Evolutionary conservation across 805 yeast species (phyloP).

Genomic region (Cyberlindnera euphorbiae): DNA sequence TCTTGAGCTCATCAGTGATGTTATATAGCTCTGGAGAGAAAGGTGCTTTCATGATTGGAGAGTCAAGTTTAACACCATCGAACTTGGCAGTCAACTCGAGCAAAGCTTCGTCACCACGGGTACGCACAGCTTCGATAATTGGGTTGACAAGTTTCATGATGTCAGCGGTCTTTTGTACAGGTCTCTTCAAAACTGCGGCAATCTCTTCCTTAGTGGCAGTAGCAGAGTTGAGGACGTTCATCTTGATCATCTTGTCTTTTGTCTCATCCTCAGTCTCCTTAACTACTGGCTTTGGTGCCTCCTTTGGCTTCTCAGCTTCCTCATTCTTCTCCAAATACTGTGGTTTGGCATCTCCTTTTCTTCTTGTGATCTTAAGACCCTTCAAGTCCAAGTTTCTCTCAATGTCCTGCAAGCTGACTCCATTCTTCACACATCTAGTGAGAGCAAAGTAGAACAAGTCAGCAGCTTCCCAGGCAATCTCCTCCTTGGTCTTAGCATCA

Average conservation of each 20-base stretch:
- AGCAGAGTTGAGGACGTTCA: constrained; percentile 44
- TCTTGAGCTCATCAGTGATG: constrained; percentile 66
- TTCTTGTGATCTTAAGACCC: constrained; percentile 80
- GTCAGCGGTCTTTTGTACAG: constrained; percentile 90
- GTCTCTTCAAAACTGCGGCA: constrained; percentile 70
- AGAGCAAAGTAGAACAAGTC: constrained; percentile 78
- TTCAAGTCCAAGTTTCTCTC: constrained; percentile 82
- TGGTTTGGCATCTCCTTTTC: constrained; percentile 94
- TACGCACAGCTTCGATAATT: constrained; percentile 72
- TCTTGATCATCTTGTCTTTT: constrained; percentile 19
- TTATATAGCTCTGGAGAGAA: constrained; percentile 75
- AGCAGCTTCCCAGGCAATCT: constrained; percentile 96
- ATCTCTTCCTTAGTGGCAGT: constrained; percentile 43
- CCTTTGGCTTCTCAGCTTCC: constrained; percentile 19
- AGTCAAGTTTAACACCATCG: constrained; percentile 68
- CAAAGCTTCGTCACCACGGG: constrained; percentile 80
- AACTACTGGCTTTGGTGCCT: constrained; percentile 15
- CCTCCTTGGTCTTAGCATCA: constrained; percentile 65
- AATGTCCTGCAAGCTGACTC: constrained; percentile 74
- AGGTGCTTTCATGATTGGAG: constrained; percentile 84
- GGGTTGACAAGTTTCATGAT: constrained; percentile 92
- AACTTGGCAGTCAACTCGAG: constrained; percentile 88
- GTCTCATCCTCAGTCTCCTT: constrained; percentile 22
- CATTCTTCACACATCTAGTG: constrained; percentile 69
- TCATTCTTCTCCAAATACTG: constrained; percentile 47